Evolutionary conservation across 352 stramenopile genomes (phyloP).

Genomic region (Globisporangium emineosum): DNA sequence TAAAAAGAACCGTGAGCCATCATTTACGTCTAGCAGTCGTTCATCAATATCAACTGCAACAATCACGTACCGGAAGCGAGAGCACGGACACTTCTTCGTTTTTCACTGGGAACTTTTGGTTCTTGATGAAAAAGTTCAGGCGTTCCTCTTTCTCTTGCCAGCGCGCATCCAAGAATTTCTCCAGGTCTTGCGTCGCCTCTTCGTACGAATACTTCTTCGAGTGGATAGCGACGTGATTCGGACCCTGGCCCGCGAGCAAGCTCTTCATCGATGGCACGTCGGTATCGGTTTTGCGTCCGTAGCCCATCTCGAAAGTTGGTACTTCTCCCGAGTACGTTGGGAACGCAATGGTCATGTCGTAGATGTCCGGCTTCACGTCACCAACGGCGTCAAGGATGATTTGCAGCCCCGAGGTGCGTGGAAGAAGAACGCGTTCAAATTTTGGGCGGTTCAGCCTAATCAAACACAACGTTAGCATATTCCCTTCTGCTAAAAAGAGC

Average conservation of each 20-base stretch:
- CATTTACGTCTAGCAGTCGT: too few relatives aligned
- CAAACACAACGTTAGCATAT: background rate
- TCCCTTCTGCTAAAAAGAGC: too few relatives aligned
- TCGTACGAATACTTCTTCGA: constrained; percentile 61
- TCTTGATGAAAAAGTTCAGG: constrained; percentile 70
- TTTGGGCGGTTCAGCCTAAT: constrained; percentile 67
- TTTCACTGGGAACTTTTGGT: constrained; percentile 56
- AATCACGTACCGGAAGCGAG: constrained; percentile 26
- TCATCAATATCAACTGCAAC: too few relatives aligned
- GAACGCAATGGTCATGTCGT: constrained; percentile 91
- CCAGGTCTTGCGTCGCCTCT: constrained; percentile 44
- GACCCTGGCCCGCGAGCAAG: constrained; percentile 56
- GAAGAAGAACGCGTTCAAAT: constrained; percentile 90
- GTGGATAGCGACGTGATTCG: constrained; percentile 50
- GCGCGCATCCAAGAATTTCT: constrained; percentile 62
- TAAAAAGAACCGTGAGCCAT: background rate
- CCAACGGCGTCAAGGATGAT: constrained; percentile 89
- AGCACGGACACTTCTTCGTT: constrained; percentile 32
- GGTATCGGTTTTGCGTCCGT: constrained; percentile 75
- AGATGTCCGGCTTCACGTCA: constrained; percentile 88
- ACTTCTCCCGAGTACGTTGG: constrained; percentile 82
- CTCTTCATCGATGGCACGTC: constrained; percentile 83
- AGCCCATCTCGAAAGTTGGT: constrained; percentile 89
- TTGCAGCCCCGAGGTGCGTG: constrained; percentile 89
- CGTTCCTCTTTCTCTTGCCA: constrained; percentile 79